Percentiles rank a stretch among this genome's conserved stretches.
phyloP scores from a whole-genome alignment of 129 eudicot genomes.

The Logfia minima region DNA sequence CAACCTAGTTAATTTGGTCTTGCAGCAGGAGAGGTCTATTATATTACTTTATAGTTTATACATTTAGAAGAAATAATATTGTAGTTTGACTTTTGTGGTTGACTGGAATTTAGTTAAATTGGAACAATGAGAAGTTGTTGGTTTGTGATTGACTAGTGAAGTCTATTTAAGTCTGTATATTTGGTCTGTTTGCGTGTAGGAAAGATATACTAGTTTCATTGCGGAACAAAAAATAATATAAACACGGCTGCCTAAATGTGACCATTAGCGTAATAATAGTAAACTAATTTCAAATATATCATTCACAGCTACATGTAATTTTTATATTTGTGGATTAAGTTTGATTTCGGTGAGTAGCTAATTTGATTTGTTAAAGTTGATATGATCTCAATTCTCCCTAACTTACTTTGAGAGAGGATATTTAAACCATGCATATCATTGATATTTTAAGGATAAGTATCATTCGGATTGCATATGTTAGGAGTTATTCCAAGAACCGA shows the following conservation, averaged over 20 bases:
- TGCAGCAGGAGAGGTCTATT: too few species aligned
- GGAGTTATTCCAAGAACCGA: too few species aligned
- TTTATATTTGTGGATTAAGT: background rate
- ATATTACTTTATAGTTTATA: background rate
- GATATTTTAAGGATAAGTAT: background rate
- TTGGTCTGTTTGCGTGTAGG: conserved; percentile 12
- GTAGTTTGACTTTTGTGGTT: conserved; percentile 12
- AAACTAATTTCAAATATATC: background rate
- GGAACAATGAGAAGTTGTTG: background rate
- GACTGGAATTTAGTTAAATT: background rate
- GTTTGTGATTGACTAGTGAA: background rate
- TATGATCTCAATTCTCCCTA: background rate
- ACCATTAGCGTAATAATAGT: background rate
- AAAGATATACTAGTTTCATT: conserved; percentile 2
- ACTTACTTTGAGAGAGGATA: background rate
- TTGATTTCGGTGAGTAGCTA: background rate
- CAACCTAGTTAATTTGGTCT: too few species aligned
- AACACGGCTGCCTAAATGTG: background rate
- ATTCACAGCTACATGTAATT: background rate
- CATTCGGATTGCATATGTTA: background rate
- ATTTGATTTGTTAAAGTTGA: background rate
- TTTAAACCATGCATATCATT: background rate
- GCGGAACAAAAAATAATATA: background rate
- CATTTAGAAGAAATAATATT: background rate
- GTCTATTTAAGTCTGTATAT: conserved; percentile 11